Percentiles rank a stretch among this genome's conserved stretches.
phyloP scores from a whole-genome alignment of 768 basidiomycete species.

The Cyclocybe cylindracea region DNA sequence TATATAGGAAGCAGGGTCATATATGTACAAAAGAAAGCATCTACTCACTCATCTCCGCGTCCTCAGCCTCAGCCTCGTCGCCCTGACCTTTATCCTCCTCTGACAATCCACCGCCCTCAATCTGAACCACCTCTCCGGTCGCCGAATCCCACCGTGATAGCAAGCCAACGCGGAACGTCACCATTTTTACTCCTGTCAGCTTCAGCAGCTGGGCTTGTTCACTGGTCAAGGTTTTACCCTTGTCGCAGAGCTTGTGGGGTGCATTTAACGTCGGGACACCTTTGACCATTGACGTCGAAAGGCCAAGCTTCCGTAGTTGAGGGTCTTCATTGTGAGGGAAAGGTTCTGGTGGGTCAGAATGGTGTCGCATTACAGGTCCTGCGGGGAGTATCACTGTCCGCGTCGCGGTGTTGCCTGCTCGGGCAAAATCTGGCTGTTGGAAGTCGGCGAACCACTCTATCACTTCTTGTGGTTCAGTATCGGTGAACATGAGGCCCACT shows the following conservation, averaged over 20 bases:
- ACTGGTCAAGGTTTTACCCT: conserved; percentile 75
- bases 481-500: conserved; percentile 91
- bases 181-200: conserved; percentile 88
- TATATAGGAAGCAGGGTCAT: conserved; percentile 14
- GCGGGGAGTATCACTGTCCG: conserved; percentile 74
- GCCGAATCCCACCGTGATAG: conserved; percentile 72
- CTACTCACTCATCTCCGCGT: conserved; percentile 56
- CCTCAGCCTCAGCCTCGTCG: conserved; percentile 32
- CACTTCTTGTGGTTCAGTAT: conserved; percentile 87
- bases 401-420: conserved; percentile 79
- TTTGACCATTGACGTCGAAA: conserved; percentile 79
- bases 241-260: conserved; percentile 82
- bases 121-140: conserved; percentile 62
- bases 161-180: conserved; percentile 74
- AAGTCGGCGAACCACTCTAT: conserved; percentile 94
- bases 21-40: conserved; percentile 11
- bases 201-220: conserved; percentile 95
- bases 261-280: conserved; percentile 84
- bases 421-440: conserved; percentile 87
- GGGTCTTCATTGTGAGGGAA: conserved; percentile 99
- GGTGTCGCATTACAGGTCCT: conserved; percentile 82
- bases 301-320: conserved; percentile 89
- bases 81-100: conserved; percentile 38
- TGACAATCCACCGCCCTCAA: conserved; percentile 46
- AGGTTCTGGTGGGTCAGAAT: conserved; percentile 81